Evolutionary conservation across 208 protist genomes (phyloP), one percentile per base, ranked within the genome.

Genomic region (Herpetomonas tarakana): DNA sequence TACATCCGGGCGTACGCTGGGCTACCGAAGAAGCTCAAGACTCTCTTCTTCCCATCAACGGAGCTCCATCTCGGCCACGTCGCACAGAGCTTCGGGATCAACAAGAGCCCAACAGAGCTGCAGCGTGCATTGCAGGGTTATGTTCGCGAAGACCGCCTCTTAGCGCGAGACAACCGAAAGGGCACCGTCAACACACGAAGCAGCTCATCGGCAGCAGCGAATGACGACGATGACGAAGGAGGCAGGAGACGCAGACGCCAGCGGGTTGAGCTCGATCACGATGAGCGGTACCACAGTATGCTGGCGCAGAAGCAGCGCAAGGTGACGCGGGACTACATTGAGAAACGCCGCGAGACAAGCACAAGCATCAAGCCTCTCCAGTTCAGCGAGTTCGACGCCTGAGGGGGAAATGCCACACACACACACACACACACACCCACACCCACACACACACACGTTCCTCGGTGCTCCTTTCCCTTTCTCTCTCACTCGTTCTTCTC

Each of bases 1-100:
- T 99, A 99, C 73, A 76, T 99, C 49, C 90, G 97, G 54, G 78
- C 96, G n/a, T 99, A 99, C 75, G 94, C 97, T 2, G 96, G 93
- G 11, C 68, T 88, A 24, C 76, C 78, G 7, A 69, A 66, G 44
- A 68, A 75, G 26, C 51, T 85, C 26, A 81, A 82, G 53, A 57
- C 45, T 0, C 70, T 73, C 61, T 88, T 84, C 67, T 84, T 84
- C 44, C 31, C 52, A 27, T 65, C 73, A 86, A 97, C 67, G 74
- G 78, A 65, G 24, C 87, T 99, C 26, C 97, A 99, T 55, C 80
- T 99, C 18, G 83, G 87, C 27, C 88, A 96, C 60, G 86, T 99
- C 6, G 94, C 94, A 21, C 86, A 92, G 47, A 93, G 83, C 46
- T 98, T 98, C 75, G 92, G 90, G 56, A 78, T 97, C 50, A 73